These are phyloP conservation scores for cucumber (Cucumis sativus) DNA, from an alignment of 306 rosid species.

Conservation along the genomic window Cucumber_9930_V3 NC_026658.2:4302501-4303000, in stretches of 20 bases:
- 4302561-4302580: constrained; percentile 16
- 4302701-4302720: constrained; percentile 22
- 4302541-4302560: constrained; percentile 17
- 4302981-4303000: constrained; percentile 32
- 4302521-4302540: constrained; percentile 18
- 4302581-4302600: constrained; percentile 14
- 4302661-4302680: constrained; percentile 9
- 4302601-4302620: constrained; percentile 11
- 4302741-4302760: constrained; percentile 1
- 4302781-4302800: constrained; percentile 13
- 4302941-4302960: constrained; percentile 8
- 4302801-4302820: constrained; percentile 1
- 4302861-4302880: constrained; percentile 1
- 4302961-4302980: constrained; percentile 3
- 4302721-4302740: constrained; percentile 9
- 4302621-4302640: constrained; percentile 3
- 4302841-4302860: constrained; percentile 1
- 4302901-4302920: constrained; percentile 15
- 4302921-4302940: constrained; percentile 7
- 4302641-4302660: constrained; percentile 9
- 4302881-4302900: constrained; percentile 18
- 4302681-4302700: constrained; percentile 24
- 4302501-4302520: constrained; percentile 16
- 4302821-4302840: constrained; percentile 5
- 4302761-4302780: constrained; percentile 15